Evolutionary conservation across 768 basidiomycete species (phyloP).

Genomic region (Tephrocybe rancida): DNA sequence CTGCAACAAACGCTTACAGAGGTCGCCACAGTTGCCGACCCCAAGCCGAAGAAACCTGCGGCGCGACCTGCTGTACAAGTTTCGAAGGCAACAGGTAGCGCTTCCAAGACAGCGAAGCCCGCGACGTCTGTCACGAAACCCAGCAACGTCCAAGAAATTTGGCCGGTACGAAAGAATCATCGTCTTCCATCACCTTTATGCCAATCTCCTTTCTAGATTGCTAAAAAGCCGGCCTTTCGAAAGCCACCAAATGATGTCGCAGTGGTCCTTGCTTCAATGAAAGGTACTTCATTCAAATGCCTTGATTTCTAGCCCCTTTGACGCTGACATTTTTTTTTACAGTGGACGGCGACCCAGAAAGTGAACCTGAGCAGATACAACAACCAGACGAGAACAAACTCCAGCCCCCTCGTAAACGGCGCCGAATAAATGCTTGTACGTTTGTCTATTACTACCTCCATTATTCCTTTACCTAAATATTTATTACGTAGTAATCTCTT

Average conservation of each 20-base stretch:
- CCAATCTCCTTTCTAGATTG: slow-evolving; percentile 3
- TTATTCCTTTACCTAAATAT: background rate
- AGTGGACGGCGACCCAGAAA: slow-evolving; percentile 9
- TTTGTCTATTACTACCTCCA: background rate
- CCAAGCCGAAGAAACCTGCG: background rate
- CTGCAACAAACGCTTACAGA: slow-evolving; percentile 9
- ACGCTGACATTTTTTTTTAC: background rate
- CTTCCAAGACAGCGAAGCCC: too few relatives aligned
- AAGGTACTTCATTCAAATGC: slow-evolving; percentile 8
- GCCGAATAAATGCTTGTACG: slow-evolving; percentile 15
- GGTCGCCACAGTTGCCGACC: background rate
- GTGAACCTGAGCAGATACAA: background rate
- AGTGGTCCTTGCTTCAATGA: slow-evolving; percentile 15
- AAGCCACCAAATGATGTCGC: slow-evolving; percentile 14
- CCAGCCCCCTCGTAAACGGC: slow-evolving; percentile 12
- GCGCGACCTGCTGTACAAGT: background rate
- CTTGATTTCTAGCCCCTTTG: background rate
- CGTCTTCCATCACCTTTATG: background rate
- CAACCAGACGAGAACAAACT: background rate
- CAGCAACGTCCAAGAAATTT: background rate
- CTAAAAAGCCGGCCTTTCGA: slow-evolving; percentile 5
- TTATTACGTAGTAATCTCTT: slow-evolving; percentile 3
- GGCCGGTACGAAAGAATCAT: slow-evolving; percentile 6
- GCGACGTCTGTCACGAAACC: background rate
- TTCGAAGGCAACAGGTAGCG: background rate